Conservation (phyloP, 768 basidiomycete species). For the Lepiota subincarnata region DNA sequence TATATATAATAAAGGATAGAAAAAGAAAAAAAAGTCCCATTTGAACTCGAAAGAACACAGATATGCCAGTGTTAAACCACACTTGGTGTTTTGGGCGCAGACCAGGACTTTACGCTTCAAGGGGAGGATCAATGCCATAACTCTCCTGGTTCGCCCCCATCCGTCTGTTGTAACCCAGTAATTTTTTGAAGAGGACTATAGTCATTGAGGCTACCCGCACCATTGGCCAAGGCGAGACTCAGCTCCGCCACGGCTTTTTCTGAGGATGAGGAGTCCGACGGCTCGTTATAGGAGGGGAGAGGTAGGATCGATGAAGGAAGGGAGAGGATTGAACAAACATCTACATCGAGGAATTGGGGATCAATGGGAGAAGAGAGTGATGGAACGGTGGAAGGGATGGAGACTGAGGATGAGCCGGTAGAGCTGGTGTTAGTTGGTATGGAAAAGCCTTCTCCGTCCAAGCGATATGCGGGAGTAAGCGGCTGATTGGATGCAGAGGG, state of each 20-base stretch:
- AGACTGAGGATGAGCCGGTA: background rate
- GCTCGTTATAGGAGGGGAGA: slow-evolving; percentile 28
- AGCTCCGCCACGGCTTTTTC: slow-evolving; percentile 23
- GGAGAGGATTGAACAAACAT: slow-evolving; percentile 14
- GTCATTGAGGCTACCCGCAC: slow-evolving; percentile 26
- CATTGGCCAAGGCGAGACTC: slow-evolving; percentile 23
- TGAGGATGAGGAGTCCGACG: slow-evolving; percentile 15
- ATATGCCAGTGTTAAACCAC: too few species aligned
- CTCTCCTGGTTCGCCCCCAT: slow-evolving; percentile 44
- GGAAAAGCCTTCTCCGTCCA: background rate
- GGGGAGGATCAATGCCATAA: slow-evolving; percentile 36
- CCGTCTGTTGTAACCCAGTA: background rate
- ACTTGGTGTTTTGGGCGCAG: background rate
- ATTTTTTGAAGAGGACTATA: slow-evolving; percentile 16
- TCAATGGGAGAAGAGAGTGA: background rate
- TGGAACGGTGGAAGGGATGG: background rate
- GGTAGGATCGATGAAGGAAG: slow-evolving; percentile 11
- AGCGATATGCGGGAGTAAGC: background rate
- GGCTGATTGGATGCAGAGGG: background rate
- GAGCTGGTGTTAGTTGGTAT: background rate
- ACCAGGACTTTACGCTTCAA: background rate
- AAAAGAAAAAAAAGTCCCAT: slow-evolving; percentile 1
- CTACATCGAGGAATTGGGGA: background rate
- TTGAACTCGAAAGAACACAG: slow-evolving; percentile 1
- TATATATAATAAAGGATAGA: background rate